A percentile compares a stretch with the other conserved stretches of the same genome.
phyloP scores from a whole-genome alignment of 257 asterid genomes.

The Solanum habrochaites region DNA sequence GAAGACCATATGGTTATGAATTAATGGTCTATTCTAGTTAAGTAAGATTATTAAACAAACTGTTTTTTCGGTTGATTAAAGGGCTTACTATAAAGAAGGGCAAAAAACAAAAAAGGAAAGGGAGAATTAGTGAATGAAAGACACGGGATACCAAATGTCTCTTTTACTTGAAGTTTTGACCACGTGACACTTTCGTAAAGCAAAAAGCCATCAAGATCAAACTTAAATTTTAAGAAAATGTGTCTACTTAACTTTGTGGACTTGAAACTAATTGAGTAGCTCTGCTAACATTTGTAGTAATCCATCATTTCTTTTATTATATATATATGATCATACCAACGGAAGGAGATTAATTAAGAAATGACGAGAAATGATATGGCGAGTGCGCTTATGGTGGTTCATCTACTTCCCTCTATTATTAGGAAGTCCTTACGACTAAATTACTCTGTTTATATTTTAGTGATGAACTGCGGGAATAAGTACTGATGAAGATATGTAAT shows the following conservation, averaged over 20 bases:
- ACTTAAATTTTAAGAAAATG: background rate
- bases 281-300: background rate
- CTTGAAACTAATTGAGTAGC: background rate
- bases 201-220: background rate
- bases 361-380: background rate
- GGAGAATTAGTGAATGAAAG: background rate
- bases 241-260: background rate
- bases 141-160: background rate
- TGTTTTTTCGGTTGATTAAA: background rate
- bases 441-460: background rate
- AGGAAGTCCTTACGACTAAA: background rate
- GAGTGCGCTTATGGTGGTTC: background rate
- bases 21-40: background rate
- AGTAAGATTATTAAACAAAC: background rate
- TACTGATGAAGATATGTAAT: background rate
- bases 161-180: background rate
- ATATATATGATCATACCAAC: background rate
- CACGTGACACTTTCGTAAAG: background rate
- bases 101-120: background rate
- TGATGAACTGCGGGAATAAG: background rate
- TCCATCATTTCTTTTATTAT: background rate
- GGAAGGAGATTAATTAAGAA: background rate
- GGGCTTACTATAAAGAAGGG: background rate
- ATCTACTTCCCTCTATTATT: background rate
- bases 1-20: background rate